Evolutionary conservation across 1,139 yeast species (phyloP).

Genomic region (Zhuliangozyma parablackwelliae): DNA sequence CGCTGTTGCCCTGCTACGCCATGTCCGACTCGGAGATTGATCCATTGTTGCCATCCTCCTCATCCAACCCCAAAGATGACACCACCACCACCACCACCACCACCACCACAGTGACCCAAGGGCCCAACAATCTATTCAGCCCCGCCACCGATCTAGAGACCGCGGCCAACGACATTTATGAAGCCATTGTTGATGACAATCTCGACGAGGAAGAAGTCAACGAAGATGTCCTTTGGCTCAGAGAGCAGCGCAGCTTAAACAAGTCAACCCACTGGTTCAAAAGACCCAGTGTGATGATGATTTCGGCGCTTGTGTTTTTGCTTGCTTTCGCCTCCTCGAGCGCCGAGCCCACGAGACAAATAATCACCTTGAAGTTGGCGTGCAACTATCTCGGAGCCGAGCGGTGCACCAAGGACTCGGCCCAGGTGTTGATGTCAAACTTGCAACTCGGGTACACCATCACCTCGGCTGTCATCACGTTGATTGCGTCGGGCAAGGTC

Average conservation of each 20-base stretch:
- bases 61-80: no score
- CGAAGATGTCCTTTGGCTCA: constrained; percentile 35
- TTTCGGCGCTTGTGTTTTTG: constrained; percentile 24
- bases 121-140: no score
- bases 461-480: constrained; percentile 24
- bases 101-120: no score
- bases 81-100: no score
- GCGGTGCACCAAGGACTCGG: constrained; percentile 27
- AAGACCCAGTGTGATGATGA: constrained; percentile 32
- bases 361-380: constrained; percentile 32
- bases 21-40: constrained; percentile 2
- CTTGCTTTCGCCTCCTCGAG: constrained; percentile 25
- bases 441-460: constrained; percentile 28
- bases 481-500: constrained; percentile 42
- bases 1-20: no score
- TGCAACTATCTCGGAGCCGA: constrained; percentile 25
- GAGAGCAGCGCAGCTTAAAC: constrained; percentile 33
- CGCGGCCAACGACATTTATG: constrained; percentile 29
- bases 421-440: constrained; percentile 35
- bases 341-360: constrained; percentile 33
- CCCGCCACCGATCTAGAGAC: constrained; percentile 10
- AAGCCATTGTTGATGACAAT: constrained; percentile 22
- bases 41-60: constrained; percentile 1
- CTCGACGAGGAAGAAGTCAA: constrained; percentile 15
- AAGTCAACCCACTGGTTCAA: constrained; percentile 31